phyloP scores from a whole-genome alignment of 2,329 filamentous ascomycete genomes.

The Westerdykella aurantiaca region DNA sequence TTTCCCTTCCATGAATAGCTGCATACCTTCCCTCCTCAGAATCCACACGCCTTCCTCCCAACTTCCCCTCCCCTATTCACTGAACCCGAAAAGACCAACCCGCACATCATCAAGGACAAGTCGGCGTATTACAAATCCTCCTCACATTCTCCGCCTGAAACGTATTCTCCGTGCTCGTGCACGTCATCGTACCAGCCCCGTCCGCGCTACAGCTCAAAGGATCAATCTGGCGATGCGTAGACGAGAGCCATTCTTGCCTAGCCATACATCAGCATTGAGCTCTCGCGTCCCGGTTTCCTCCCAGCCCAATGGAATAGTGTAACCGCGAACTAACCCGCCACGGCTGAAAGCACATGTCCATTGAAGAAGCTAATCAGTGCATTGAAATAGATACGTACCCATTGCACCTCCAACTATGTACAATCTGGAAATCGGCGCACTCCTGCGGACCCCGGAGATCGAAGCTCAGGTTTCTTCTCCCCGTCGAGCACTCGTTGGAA shows the following conservation, averaged over 20 bases:
- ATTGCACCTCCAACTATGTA: constrained; percentile 25
- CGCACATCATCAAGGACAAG: constrained; percentile 3
- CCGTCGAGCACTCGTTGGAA: constrained; percentile 17
- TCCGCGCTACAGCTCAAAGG: constrained; percentile 9
- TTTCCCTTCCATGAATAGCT: no score
- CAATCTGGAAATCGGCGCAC: constrained; percentile 19
- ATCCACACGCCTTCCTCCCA: no score
- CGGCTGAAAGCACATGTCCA: no score
- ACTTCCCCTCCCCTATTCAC: no score
- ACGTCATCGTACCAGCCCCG: constrained; percentile 2
- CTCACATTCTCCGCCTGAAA: constrained; percentile 18
- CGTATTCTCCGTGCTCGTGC: constrained; percentile 6
- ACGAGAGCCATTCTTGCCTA: constrained; percentile 16
- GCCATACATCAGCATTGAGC: not conserved
- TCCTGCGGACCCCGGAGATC: constrained; percentile 16
- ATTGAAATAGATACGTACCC: constrained; percentile 17
- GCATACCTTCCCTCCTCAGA: no score
- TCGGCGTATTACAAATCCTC: constrained; percentile 14
- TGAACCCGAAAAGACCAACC: no score
- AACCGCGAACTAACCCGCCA: no score
- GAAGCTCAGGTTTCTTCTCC: constrained; percentile 16
- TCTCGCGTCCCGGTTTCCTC: no score
- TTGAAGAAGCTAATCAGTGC: no score
- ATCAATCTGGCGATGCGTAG: constrained; percentile 12
- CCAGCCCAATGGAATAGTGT: no score